Conservation (phyloP, 2,329 filamentous ascomycete species). For the Neoscytalidium dimidiatum region DNA sequence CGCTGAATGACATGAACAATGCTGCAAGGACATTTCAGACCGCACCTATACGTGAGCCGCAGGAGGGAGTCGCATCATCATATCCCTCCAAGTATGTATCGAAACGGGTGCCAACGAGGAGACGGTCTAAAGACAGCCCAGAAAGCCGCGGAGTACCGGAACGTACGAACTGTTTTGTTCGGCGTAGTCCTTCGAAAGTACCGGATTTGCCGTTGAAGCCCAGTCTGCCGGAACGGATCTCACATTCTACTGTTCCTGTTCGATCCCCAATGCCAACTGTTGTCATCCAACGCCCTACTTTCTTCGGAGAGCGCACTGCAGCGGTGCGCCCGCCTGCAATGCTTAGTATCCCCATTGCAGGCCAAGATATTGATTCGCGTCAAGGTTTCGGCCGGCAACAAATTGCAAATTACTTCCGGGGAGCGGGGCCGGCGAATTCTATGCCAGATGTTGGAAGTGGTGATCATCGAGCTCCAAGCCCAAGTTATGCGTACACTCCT, state of each 20-base stretch:
- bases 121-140: not conserved
- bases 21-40: not conserved
- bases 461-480: not conserved
- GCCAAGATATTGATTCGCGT: not conserved
- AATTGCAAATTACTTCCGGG: not conserved
- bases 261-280: not conserved
- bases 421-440: not conserved
- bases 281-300: conserved; percentile 1
- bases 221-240: not conserved
- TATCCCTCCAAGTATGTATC: not conserved
- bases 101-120: not conserved
- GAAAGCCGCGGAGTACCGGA: not conserved
- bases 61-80: not conserved
- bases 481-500: not conserved
- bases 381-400: not conserved
- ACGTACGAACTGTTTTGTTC: conserved; percentile 14
- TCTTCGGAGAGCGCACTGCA: not conserved
- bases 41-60: not conserved
- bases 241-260: not conserved
- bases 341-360: not conserved
- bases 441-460: not conserved
- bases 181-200: not conserved
- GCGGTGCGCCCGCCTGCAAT: not conserved
- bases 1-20: conserved; percentile 3
- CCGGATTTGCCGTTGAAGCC: not conserved